These are phyloP conservation scores for Fragaria nilgerrensis DNA, from an alignment of 306 rosid species.

Conservation along the genomic window DNA sequence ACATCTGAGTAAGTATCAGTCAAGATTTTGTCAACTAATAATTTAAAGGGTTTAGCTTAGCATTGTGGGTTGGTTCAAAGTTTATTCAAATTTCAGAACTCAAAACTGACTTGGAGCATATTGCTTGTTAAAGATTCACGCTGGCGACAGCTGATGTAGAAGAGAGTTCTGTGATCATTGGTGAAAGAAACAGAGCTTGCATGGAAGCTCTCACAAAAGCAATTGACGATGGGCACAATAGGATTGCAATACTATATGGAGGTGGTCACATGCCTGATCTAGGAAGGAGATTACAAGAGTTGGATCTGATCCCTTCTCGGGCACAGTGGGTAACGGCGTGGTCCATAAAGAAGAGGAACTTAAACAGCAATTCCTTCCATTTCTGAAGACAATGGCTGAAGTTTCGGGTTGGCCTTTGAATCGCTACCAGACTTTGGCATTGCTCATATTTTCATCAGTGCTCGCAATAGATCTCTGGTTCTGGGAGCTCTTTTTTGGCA, in stretches of 20 bases:
- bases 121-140: constrained; percentile 58
- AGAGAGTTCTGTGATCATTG: constrained; percentile 79
- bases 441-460: constrained; percentile 83
- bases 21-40: constrained; percentile 3
- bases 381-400: constrained; percentile 72
- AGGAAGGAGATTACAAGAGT: constrained; percentile 78
- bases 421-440: constrained; percentile 90
- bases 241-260: constrained; percentile 89
- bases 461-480: constrained; percentile 93
- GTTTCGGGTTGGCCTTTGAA: constrained; percentile 95
- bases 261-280: constrained; percentile 99
- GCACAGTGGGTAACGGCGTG: constrained; percentile 88
- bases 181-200: constrained; percentile 84
- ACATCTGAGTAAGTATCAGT: constrained; percentile 65
- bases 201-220: constrained; percentile 55
- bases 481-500: constrained; percentile 89
- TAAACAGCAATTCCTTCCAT: constrained; percentile 67
- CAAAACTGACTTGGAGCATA: constrained; percentile 21
- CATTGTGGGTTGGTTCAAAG: background rate
- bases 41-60: background rate
- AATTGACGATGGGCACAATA: constrained; percentile 66
- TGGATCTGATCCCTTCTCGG: constrained; percentile 63
- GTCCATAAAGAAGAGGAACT: constrained; percentile 60
- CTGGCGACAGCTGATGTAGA: constrained; percentile 72
- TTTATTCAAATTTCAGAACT: background rate